These are phyloP conservation scores for Diaporthe citrichinensis DNA, from an alignment of 2,329 filamentous ascomycete genomes.

Conservation along the genomic window DNA sequence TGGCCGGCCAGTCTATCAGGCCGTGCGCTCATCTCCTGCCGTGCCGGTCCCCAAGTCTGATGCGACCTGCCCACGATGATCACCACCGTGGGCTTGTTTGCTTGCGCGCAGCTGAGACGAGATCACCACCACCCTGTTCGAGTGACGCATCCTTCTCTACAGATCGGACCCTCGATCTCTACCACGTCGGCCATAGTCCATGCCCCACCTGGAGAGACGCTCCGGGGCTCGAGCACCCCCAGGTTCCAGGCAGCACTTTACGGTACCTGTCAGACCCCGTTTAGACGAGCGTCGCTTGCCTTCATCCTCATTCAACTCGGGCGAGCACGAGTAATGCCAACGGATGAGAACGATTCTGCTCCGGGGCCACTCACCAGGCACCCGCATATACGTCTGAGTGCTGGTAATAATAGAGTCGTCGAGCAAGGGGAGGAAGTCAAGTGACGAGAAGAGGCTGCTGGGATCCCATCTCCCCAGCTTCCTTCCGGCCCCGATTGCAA, in stretches of 20 bases:
- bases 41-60: constrained; percentile 5
- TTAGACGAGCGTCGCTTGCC: constrained; percentile 12
- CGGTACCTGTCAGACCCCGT: neutral
- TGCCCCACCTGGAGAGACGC: neutral
- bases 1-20: neutral
- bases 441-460: constrained; percentile 25
- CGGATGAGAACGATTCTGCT: neutral
- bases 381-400: neutral
- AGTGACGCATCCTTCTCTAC: constrained; percentile 4
- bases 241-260: constrained; percentile 24
- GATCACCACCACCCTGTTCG: constrained; percentile 16
- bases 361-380: neutral
- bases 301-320: neutral
- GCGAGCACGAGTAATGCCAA: constrained; percentile 14
- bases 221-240: constrained; percentile 14
- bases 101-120: constrained; percentile 16
- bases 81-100: neutral
- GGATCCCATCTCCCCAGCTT: constrained; percentile 1
- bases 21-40: constrained; percentile 25
- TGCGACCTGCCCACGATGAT: constrained; percentile 5
- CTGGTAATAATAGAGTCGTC: neutral
- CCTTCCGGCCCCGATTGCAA: neutral
- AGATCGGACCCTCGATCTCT: constrained; percentile 14
- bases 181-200: neutral
- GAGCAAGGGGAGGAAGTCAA: constrained; percentile 4